These are phyloP conservation scores for Oryza australiensis DNA, from an alignment of 176 grass and related monocot species.

Conservation along the genomic window DNA sequence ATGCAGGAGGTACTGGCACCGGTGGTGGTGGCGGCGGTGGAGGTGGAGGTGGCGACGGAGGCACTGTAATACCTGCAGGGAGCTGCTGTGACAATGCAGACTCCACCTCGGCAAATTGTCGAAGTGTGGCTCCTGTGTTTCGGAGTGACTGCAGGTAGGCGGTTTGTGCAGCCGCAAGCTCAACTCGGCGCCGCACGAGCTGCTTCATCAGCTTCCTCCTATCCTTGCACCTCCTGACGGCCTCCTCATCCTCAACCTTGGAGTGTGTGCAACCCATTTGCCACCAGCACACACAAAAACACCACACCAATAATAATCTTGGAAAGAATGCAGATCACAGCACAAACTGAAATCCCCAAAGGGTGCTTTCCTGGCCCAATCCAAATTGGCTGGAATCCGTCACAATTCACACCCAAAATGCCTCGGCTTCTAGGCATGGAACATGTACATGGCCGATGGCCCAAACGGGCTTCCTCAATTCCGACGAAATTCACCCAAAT, in stretches of 20 bases:
- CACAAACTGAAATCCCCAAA: slow-evolving; percentile 10
- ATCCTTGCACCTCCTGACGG: slow-evolving; percentile 79
- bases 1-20: slow-evolving; percentile 30
- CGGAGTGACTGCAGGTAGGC: slow-evolving; percentile 79
- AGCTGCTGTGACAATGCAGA: slow-evolving; percentile 42
- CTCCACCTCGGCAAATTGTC: slow-evolving; percentile 81
- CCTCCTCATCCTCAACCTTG: slow-evolving; percentile 82
- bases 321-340: slow-evolving; percentile 20
- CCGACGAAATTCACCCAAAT: slow-evolving; percentile 31
- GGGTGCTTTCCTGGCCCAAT: background rate
- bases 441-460: background rate
- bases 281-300: slow-evolving; percentile 5
- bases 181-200: slow-evolving; percentile 58
- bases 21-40: slow-evolving; percentile 28
- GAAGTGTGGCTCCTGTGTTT: slow-evolving; percentile 84
- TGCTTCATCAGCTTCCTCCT: slow-evolving; percentile 90
- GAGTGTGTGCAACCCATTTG: slow-evolving; percentile 83
- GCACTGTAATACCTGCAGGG: background rate
- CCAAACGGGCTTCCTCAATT: background rate
- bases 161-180: slow-evolving; percentile 68
- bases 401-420: slow-evolving; percentile 23
- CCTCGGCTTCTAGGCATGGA: slow-evolving; percentile 23
- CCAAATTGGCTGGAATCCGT: slow-evolving; percentile 21
- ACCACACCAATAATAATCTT: background rate
- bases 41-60: slow-evolving; percentile 34